Evolutionary conservation across 2,329 filamentous ascomycete species (phyloP).

Genomic region (Thielaviopsis musarum): DNA sequence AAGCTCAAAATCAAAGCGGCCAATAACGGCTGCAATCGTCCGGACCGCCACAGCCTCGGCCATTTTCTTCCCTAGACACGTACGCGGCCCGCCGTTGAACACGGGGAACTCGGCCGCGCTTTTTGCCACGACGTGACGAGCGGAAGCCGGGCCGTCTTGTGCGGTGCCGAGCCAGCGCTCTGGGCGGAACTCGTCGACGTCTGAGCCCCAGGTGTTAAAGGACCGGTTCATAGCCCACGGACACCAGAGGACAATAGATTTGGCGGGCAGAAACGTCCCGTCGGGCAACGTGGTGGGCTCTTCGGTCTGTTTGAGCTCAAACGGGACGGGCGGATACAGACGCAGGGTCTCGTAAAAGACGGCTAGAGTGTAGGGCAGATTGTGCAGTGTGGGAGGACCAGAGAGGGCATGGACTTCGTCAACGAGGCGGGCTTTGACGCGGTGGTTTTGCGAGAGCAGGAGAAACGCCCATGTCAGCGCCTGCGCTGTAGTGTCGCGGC

Average conservation of each 20-base stretch:
- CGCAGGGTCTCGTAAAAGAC: conserved; percentile 46
- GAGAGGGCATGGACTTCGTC: conserved; percentile 22
- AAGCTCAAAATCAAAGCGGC: conserved; percentile 32
- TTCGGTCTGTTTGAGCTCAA: conserved; percentile 46
- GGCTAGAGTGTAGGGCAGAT: conserved; percentile 40
- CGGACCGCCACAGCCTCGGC: conserved; percentile 42
- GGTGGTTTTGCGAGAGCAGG: conserved; percentile 35
- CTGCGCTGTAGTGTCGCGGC: conserved; percentile 48
- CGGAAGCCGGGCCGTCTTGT: conserved; percentile 15
- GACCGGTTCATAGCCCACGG: conserved; percentile 49
- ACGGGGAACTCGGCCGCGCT: conserved; percentile 42
- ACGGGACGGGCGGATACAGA: conserved; percentile 46
- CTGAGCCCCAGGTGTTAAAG: conserved; percentile 35
- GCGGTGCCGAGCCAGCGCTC: conserved; percentile 32
- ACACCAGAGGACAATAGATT: conserved; percentile 43
- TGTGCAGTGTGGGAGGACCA: conserved; percentile 19
- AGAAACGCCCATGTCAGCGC: conserved; percentile 49
- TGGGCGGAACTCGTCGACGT: conserved; percentile 38
- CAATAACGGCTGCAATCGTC: conserved; percentile 32
- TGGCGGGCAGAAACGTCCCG: conserved; percentile 37
- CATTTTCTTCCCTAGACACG: conserved; percentile 47
- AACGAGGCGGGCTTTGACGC: conserved; percentile 24
- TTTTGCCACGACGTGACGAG: conserved; percentile 24
- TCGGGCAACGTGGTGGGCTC: conserved; percentile 38
- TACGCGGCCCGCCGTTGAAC: conserved; percentile 46